Evolutionary conservation across 768 basidiomycete genomes (phyloP).

Genomic region (Solioccasus polychromus): DNA sequence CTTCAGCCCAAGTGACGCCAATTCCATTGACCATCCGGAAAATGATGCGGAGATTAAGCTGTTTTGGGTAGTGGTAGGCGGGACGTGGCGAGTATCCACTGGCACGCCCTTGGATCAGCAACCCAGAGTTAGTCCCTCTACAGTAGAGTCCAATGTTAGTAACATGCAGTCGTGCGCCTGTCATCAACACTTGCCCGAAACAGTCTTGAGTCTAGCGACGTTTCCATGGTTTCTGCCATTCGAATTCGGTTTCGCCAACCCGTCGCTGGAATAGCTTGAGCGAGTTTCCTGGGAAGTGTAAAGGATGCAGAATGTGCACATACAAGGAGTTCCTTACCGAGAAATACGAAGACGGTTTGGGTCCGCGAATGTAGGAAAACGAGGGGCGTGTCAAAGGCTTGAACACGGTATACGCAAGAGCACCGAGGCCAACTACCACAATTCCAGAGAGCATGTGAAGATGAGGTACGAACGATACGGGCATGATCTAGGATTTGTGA

Average conservation of each 20-base stretch:
- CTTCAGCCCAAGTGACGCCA: conserved; percentile 41
- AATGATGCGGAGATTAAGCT: conserved; percentile 20
- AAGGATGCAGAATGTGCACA: no score
- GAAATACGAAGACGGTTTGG: no score
- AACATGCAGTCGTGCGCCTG: no score
- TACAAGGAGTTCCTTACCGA: no score
- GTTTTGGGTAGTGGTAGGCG: conserved; percentile 43
- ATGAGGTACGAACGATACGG: no score
- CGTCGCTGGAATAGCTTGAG: conserved; percentile 27
- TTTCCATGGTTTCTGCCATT: conserved; percentile 32
- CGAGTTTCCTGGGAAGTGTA: conserved; percentile 31
- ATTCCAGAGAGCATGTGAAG: no score
- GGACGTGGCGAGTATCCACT: conserved; percentile 40
- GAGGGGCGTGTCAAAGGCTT: no score
- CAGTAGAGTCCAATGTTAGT: conserved; percentile 9
- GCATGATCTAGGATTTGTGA: no score
- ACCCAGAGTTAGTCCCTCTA: conserved; percentile 46
- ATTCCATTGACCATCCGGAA: conserved; percentile 25
- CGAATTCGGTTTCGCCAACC: conserved; percentile 25
- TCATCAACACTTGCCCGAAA: conserved; percentile 27
- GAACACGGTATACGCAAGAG: no score
- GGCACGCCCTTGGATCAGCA: conserved; percentile 46
- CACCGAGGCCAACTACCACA: no score
- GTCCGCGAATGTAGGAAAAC: no score
- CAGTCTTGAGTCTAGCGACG: conserved; percentile 26